Conservation (phyloP, 176 grass and related monocot species). For the Juncus effusus region DNA sequence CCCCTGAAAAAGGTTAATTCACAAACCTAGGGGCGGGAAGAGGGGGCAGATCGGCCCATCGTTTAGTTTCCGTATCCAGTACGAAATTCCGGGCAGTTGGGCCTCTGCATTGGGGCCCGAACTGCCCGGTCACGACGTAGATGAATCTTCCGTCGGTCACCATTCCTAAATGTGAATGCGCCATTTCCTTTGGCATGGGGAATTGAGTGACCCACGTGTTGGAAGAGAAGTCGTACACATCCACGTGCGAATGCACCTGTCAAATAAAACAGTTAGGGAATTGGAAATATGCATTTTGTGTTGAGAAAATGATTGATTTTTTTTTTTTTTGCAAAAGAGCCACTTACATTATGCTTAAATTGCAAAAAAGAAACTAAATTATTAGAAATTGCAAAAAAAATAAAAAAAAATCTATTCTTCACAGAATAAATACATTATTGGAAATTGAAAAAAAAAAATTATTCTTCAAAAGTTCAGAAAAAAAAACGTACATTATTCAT, state of each 20-base stretch:
- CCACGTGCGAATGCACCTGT: conserved; percentile 96
- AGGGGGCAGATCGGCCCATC: conserved; percentile 74
- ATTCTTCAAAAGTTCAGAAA: too few species aligned
- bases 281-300: neutral
- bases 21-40: conserved; percentile 84
- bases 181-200: conserved; percentile 95
- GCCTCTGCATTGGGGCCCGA: conserved; percentile 91
- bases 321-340: neutral
- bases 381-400: too few species aligned
- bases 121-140: conserved; percentile 89
- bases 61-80: conserved; percentile 75
- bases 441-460: too few species aligned
- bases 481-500: too few species aligned
- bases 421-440: too few species aligned
- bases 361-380: too few species aligned
- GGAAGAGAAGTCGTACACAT: conserved; percentile 89
- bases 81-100: conserved; percentile 91
- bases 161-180: conserved; percentile 98
- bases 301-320: neutral
- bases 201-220: conserved; percentile 89
- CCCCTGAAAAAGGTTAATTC: neutral
- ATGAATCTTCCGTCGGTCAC: conserved; percentile 88
- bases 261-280: conserved; percentile 20
- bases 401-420: too few species aligned
- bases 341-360: too few species aligned